Conservation (phyloP, 2,329 filamentous ascomycete species). For the Tolypocladium ophioglossoides region DNA sequence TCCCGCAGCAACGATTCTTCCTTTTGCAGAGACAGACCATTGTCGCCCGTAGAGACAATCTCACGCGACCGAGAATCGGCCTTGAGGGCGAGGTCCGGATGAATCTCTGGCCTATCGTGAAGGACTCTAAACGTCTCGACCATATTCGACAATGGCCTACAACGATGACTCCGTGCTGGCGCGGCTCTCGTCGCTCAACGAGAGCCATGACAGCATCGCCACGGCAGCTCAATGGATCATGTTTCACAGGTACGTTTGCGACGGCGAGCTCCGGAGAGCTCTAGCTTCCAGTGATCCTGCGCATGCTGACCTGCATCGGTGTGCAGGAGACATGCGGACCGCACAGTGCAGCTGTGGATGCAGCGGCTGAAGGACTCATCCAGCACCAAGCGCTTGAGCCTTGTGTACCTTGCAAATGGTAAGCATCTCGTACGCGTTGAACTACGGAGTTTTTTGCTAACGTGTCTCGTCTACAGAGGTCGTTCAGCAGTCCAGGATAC, state of each 20-base stretch:
- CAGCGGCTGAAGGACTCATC: conserved; percentile 81
- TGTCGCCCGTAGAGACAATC: background rate
- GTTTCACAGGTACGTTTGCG: conserved; percentile 71
- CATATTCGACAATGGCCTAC: conserved; percentile 62
- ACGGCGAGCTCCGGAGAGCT: background rate
- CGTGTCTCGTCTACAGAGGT: conserved; percentile 54
- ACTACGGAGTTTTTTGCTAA: conserved; percentile 1
- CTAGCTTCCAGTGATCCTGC: background rate
- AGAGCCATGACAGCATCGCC: conserved; percentile 94
- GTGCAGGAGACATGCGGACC: conserved; percentile 75
- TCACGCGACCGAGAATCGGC: background rate
- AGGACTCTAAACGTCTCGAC: background rate
- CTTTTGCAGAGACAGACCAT: background rate
- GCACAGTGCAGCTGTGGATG: conserved; percentile 86
- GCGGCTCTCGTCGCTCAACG: conserved; percentile 89
- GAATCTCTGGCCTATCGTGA: background rate
- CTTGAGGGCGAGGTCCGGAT: background rate
- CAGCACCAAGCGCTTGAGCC: conserved; percentile 74
- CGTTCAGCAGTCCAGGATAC: conserved; percentile 87
- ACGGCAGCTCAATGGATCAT: conserved; percentile 98
- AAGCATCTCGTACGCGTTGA: conserved; percentile 8
- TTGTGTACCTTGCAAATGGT: conserved; percentile 95
- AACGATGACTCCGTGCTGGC: conserved; percentile 91
- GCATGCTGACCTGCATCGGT: conserved; percentile 2
- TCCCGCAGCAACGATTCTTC: background rate